These are phyloP conservation scores for Volvox reticuliferus DNA, from an alignment of 139 green algal genomes.

Conservation along the genomic window DNA sequence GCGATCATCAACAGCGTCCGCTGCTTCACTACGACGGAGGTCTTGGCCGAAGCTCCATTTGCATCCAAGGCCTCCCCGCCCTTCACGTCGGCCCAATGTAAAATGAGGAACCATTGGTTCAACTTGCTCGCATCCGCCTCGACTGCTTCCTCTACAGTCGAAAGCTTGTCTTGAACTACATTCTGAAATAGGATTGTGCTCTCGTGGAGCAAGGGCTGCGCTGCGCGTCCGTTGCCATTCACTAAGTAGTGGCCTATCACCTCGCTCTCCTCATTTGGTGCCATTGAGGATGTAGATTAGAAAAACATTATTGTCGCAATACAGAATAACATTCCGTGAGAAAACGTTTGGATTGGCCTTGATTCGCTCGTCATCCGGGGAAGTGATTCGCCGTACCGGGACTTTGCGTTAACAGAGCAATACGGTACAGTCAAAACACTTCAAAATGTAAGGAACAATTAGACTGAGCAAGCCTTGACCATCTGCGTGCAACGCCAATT, in stretches of 20 bases:
- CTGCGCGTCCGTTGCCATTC: slow-evolving; percentile 27
- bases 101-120: slow-evolving; percentile 46
- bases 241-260: slow-evolving; percentile 65
- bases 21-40: slow-evolving; percentile 61
- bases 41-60: slow-evolving; percentile 11
- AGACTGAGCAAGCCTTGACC: too few relatives aligned
- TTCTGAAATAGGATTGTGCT: slow-evolving; percentile 58
- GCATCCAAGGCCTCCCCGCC: neutral
- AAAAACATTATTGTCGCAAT: neutral
- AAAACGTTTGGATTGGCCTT: neutral
- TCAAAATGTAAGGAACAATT: too few relatives aligned
- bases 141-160: slow-evolving; percentile 41
- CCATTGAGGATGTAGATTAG: neutral
- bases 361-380: too few relatives aligned
- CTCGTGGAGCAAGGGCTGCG: slow-evolving; percentile 55
- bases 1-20: slow-evolving; percentile 64
- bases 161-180: slow-evolving; percentile 56
- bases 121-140: slow-evolving; percentile 37
- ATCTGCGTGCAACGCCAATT: neutral
- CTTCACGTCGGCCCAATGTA: slow-evolving; percentile 35
- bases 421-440: too few relatives aligned
- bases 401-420: too few relatives aligned
- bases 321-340: neutral
- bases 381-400: too few relatives aligned
- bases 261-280: slow-evolving; percentile 31